Conservation (phyloP, 2,329 filamentous ascomycete genomes). For the Fusarium sp. region DNA sequence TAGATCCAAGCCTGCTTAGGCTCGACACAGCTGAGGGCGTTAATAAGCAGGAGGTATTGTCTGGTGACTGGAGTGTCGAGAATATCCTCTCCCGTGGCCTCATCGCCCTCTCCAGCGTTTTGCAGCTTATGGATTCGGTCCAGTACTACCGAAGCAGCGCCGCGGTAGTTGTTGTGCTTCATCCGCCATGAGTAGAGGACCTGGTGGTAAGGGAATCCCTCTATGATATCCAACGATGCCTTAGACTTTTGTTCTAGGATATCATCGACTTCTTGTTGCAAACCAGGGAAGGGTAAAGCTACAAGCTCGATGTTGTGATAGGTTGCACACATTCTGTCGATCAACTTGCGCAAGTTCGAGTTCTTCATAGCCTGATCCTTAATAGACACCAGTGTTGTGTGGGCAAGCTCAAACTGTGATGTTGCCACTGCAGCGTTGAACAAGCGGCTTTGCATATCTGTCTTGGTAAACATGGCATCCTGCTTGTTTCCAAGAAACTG, state of each 20-base stretch:
- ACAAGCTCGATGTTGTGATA: constrained; percentile 76
- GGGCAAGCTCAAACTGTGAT: constrained; percentile 84
- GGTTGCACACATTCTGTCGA: constrained; percentile 77
- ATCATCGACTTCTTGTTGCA: constrained; percentile 83
- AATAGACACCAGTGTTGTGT: constrained; percentile 81
- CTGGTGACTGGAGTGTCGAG: constrained; percentile 75
- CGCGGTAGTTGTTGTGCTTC: constrained; percentile 86
- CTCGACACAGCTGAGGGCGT: constrained; percentile 88
- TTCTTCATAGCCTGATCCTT: constrained; percentile 78
- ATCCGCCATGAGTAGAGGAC: constrained; percentile 94
- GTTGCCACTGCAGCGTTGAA: constrained; percentile 86
- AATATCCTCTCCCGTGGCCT: constrained; percentile 65
- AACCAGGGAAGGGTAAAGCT: constrained; percentile 80
- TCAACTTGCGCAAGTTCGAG: constrained; percentile 77
- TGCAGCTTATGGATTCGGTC: constrained; percentile 74
- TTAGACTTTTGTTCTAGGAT: constrained; percentile 80
- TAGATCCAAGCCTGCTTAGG: constrained; percentile 85
- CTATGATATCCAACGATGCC: constrained; percentile 73
- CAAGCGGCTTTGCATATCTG: constrained; percentile 83
- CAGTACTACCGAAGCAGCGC: constrained; percentile 73
- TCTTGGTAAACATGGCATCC: constrained; percentile 61
- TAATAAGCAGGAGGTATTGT: constrained; percentile 92
- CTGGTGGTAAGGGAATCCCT: constrained; percentile 85
- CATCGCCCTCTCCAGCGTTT: constrained; percentile 69
- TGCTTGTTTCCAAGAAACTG: constrained; percentile 64